A percentile compares a stretch with the other conserved stretches of the same genome.
These are phyloP conservation scores for Lagenaria siceraria DNA, from an alignment of 306 rosid species.

Conservation along the genomic window DNA sequence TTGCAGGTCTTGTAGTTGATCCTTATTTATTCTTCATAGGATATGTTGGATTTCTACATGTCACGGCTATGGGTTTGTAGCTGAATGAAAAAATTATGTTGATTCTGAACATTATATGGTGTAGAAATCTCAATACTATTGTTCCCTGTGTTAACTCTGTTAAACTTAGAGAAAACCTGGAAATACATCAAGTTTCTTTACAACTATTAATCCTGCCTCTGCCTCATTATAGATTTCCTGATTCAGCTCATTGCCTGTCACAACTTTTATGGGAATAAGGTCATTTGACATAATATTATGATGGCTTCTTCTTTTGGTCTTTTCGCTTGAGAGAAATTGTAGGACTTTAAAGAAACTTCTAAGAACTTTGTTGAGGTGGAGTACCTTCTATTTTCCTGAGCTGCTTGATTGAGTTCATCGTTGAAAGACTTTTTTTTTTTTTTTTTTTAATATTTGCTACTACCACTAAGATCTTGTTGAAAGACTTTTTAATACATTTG, in stretches of 20 bases:
- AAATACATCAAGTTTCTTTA: neutral
- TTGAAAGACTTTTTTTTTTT: neutral
- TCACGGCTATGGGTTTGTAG: neutral
- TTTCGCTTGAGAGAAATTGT: neutral
- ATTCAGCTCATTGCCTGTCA: neutral
- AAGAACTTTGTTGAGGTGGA: neutral
- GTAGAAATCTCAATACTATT: neutral
- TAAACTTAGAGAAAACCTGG: neutral
- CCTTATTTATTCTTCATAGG: neutral
- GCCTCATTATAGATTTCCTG: neutral
- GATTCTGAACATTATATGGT: neutral
- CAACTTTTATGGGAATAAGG: neutral
- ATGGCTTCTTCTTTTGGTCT: neutral
- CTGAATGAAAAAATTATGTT: neutral
- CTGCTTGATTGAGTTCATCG: neutral
- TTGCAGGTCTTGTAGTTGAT: slow-evolving; percentile 54
- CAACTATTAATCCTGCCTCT: neutral
- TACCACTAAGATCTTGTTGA: too few relatives aligned
- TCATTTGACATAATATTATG: neutral
- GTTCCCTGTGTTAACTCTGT: neutral
- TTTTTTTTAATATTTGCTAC: too few relatives aligned
- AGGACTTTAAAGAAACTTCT: neutral
- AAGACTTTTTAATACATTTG: neutral
- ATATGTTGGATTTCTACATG: neutral
- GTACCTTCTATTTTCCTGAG: neutral